Evolutionary conservation across 2,329 filamentous ascomycete genomes (phyloP), one percentile per base, ranked within the genome.

Genomic region (Helotiales sp.): DNA sequence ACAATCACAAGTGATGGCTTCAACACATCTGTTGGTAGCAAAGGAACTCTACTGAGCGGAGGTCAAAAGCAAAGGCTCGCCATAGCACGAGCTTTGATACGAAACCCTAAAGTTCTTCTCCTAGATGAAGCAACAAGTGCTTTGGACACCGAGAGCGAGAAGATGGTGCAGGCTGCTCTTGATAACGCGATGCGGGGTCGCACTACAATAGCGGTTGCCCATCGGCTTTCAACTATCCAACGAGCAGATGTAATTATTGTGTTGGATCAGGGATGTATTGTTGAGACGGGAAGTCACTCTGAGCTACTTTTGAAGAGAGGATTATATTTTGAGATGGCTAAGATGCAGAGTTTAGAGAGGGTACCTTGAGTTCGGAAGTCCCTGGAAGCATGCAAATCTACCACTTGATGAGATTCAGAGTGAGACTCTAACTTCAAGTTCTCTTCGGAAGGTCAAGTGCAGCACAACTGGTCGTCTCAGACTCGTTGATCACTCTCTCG

Each of bases 51-150:
- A 69, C 76, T 96, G 9, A 91, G 88, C 2, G 93, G 93, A 51
- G 93, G 93, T 0, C 93, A 97, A 74, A 96, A 96, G 71, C 93
- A 98, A 73, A 89, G 93, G 58, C 87, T 97, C 38, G 92, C 66
- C 51, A 96, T 98, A 70, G 93, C 93, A 2, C 86, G 93, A 5
- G 93, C 93, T 0, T 78, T 97, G 13, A 85, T 97, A 42, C 87
- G 93, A 17, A 84, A 96, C 67, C 93, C 93, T 5, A 91, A 89
- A 73, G 85, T 98, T 58, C 76, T 97, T 5, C 81, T 93, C 0
- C 81, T 95, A 0, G 90, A 95, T 67, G 90, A 95, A 76, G 90
- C 91, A 2, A 91, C 90, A 2, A 87, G 84, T 5, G 89, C 89
- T 0, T 75, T 96, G 3, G 91, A 91, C 70, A 86, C 83, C 0